These are phyloP conservation scores for Arthroderma uncinatum DNA, from an alignment of 2,329 filamentous ascomycete species.

Conservation along the genomic window DNA sequence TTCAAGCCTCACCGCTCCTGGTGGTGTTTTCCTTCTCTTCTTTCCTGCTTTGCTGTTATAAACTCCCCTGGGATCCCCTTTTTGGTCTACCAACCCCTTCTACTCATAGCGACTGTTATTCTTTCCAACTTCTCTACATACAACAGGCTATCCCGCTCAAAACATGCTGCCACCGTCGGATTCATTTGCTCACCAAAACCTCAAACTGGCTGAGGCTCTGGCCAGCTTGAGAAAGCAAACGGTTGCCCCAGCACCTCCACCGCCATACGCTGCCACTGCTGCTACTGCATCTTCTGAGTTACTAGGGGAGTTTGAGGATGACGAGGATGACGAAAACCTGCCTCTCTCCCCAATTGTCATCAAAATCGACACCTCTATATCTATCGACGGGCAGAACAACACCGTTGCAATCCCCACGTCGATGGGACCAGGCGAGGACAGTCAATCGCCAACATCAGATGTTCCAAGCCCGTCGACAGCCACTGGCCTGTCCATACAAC, in stretches of 20 bases:
- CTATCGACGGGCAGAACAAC: slow-evolving; percentile 26
- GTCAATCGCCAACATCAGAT: slow-evolving; percentile 4
- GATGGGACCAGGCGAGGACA: neutral
- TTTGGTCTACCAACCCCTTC: too few species aligned
- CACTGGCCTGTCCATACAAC: neutral
- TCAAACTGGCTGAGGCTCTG: slow-evolving; percentile 20
- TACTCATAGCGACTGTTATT: too few species aligned
- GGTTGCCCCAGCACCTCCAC: slow-evolving; percentile 15
- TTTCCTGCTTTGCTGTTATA: neutral
- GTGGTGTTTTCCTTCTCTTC: neutral
- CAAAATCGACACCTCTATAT: slow-evolving; percentile 28
- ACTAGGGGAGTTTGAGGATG: slow-evolving; percentile 9
- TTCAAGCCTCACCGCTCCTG: too few species aligned
- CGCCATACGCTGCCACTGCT: slow-evolving; percentile 18
- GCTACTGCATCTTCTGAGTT: neutral
- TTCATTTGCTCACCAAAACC: slow-evolving; percentile 20
- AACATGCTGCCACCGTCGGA: slow-evolving; percentile 25
- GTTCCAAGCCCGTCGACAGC: neutral
- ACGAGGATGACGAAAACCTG: slow-evolving; percentile 15
- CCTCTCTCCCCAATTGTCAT: slow-evolving; percentile 21
- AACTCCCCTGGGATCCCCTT: too few species aligned
- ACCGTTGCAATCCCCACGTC: slow-evolving; percentile 21
- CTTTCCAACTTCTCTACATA: too few species aligned
- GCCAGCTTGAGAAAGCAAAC: slow-evolving; percentile 15
- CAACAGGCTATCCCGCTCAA: neutral